Evolutionary conservation across 805 yeast species (phyloP), one percentile per base, ranked within the genome.

Genomic region (Metschnikowia similis): DNA sequence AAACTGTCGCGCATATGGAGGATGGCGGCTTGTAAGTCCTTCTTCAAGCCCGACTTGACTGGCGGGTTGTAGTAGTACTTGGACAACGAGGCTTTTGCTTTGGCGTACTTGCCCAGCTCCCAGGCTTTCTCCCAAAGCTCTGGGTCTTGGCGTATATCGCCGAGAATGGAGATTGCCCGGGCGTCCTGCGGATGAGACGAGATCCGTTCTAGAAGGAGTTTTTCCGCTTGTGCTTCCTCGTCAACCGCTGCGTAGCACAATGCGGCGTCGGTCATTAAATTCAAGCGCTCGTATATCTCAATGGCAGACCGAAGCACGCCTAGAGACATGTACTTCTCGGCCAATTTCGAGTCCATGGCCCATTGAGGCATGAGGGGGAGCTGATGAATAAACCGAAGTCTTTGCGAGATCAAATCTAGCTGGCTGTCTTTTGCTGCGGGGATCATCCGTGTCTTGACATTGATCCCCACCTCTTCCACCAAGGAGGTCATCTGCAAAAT

Each of bases 401-500:
- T 79, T 3, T 74, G 57, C 3, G 83, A 73, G 35, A 77, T 71
- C 2, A 76, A 68, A 8, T 65, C 63, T 4, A 64, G 61, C 11
- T 58, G 59, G 2, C 49, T 48, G 14, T 68, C 66, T 29, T 56
- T 57, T 0, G 71, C 67, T 64, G 74, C 54, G 77, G 87, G 69
- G 74, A 80, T 60, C 72, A 71, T 56, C 45, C 83, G 76, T 8
- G 84, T 70, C 48, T 76, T 73, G 46, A 85, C 81, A 49, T 83
- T 79, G 49, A 84, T 76, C 2, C 92, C 96, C 27, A 89, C 72
- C 64, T 91, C 97, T 62, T 90, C 96, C 28, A 91, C 94, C 39
- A 94, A 72, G 3, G 96, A 84, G 48, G 91, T 92, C 85, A 94
- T 84, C 67, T 94, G 99, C 46, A 94, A 73, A 4, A 91, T 83